Conservation (phyloP, 2,329 filamentous ascomycete genomes). For the Talaromyces albobiverticillius region DNA sequence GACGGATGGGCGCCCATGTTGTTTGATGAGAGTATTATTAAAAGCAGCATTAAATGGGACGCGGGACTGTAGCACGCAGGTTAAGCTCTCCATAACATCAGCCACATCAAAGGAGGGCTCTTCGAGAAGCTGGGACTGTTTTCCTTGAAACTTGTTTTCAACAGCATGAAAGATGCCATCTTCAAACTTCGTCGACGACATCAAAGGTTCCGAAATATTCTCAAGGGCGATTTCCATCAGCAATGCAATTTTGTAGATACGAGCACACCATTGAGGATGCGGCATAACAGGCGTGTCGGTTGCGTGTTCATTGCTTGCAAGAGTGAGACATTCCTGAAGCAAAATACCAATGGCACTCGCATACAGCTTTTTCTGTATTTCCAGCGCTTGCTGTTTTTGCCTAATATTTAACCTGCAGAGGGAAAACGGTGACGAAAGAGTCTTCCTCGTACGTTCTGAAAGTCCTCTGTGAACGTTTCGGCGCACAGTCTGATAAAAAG, state of each 20-base stretch:
- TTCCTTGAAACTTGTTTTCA: neutral
- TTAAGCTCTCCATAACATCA: slow-evolving; percentile 32
- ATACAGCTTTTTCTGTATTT: slow-evolving; percentile 5
- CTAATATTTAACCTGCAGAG: slow-evolving; percentile 5
- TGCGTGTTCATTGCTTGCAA: slow-evolving; percentile 5
- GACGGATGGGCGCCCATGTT: slow-evolving; percentile 72
- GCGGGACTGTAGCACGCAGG: slow-evolving; percentile 63
- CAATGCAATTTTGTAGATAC: slow-evolving; percentile 7
- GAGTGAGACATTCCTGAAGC: slow-evolving; percentile 13
- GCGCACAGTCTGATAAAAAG: slow-evolving; percentile 12
- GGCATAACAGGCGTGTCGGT: neutral
- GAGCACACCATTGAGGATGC: slow-evolving; percentile 2
- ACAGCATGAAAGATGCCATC: slow-evolving; percentile 8
- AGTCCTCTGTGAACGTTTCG: slow-evolving; percentile 7
- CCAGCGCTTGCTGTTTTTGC: slow-evolving; percentile 5
- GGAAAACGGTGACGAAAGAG: slow-evolving; percentile 11
- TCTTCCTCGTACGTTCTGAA: neutral
- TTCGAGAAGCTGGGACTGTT: neutral
- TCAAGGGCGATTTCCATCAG: slow-evolving; percentile 11
- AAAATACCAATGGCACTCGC: slow-evolving; percentile 14
- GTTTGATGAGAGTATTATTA: slow-evolving; percentile 54
- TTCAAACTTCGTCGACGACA: slow-evolving; percentile 7
- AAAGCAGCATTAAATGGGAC: slow-evolving; percentile 64
- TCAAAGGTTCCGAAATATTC: slow-evolving; percentile 1
- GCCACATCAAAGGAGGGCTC: neutral